A percentile compares a stretch with the other conserved stretches of the same genome.
phyloP scores from a whole-genome alignment of 2,329 filamentous ascomycete species.

The Claviceps monticola region DNA sequence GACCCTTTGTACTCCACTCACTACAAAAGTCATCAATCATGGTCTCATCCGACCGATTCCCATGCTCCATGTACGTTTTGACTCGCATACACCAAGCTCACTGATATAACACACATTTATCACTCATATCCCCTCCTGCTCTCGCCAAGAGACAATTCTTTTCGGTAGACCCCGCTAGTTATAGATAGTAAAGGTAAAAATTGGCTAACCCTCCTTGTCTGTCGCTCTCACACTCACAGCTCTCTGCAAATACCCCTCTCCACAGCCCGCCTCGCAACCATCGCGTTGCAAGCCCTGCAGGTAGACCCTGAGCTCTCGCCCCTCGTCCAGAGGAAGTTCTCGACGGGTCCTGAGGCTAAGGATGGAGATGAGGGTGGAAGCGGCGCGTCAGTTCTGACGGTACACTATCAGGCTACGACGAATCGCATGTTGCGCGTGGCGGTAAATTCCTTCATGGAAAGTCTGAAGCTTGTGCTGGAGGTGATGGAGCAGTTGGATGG shows the following conservation, averaged over 20 bases:
- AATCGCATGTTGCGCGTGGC: slow-evolving; percentile 94
- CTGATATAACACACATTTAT: neutral
- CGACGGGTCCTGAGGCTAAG: slow-evolving; percentile 28
- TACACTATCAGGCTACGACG: slow-evolving; percentile 75
- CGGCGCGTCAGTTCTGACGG: slow-evolving; percentile 42
- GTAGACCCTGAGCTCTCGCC: slow-evolving; percentile 86
- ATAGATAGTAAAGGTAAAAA: no score
- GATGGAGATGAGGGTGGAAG: slow-evolving; percentile 4
- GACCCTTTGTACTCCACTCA: neutral
- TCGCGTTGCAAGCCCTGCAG: slow-evolving; percentile 60
- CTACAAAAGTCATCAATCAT: neutral
- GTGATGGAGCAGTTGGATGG: slow-evolving; percentile 85
- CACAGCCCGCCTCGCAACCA: slow-evolving; percentile 59
- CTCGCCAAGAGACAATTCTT: neutral
- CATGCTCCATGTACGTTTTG: slow-evolving; percentile 8
- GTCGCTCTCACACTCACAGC: slow-evolving; percentile 33
- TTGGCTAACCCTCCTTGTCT: neutral
- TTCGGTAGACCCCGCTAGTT: no score
- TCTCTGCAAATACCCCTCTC: slow-evolving; percentile 71
- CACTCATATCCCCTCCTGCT: neutral
- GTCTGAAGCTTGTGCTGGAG: slow-evolving; percentile 66
- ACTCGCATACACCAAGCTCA: slow-evolving; percentile 17
- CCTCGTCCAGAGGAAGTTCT: slow-evolving; percentile 61
- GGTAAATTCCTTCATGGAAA: slow-evolving; percentile 94
- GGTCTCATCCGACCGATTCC: slow-evolving; percentile 3